These are phyloP conservation scores for Coemansia sp. DNA, from an alignment of 371 early-diverging fungal species.

Conservation along the genomic window DNA sequence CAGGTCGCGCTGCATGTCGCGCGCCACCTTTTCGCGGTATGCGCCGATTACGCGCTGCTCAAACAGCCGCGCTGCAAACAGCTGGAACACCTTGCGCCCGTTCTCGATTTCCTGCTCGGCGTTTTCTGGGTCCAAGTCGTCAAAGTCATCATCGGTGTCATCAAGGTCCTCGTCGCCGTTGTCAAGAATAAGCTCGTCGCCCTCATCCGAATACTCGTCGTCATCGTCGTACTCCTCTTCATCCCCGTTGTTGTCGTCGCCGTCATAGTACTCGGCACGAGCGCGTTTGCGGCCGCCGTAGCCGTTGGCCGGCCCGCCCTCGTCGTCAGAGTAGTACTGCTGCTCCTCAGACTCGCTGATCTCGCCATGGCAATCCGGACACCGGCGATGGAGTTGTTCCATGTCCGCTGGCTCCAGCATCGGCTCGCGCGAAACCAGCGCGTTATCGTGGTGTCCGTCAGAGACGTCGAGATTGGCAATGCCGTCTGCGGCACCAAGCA, in stretches of 20 bases:
- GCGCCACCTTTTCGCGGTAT: slow-evolving; percentile 89
- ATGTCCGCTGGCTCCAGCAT: not conserved
- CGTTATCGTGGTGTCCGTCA: slow-evolving; percentile 52
- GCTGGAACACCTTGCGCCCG: slow-evolving; percentile 88
- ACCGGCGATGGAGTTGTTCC: slow-evolving; percentile 19
- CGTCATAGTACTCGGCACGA: slow-evolving; percentile 22
- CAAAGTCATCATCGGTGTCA: slow-evolving; percentile 54
- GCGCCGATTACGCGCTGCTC: slow-evolving; percentile 89
- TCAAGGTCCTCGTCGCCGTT: slow-evolving; percentile 25
- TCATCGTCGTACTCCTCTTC: slow-evolving; percentile 5
- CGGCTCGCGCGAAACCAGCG: not conserved
- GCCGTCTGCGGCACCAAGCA: slow-evolving; percentile 54
- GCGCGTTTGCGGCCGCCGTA: slow-evolving; percentile 25
- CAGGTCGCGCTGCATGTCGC: slow-evolving; percentile 74
- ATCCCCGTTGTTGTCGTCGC: not conserved
- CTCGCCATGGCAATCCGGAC: slow-evolving; percentile 47
- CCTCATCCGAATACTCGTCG: slow-evolving; percentile 46
- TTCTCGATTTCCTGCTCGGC: slow-evolving; percentile 86
- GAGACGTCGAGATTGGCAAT: slow-evolving; percentile 62
- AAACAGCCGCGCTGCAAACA: slow-evolving; percentile 94
- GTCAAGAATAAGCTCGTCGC: slow-evolving; percentile 36
- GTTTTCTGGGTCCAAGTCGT: slow-evolving; percentile 22
- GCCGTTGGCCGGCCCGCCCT: not conserved
- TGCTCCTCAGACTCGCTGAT: slow-evolving; percentile 32
- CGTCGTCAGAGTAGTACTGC: slow-evolving; percentile 17